Base-by-base conservation (phyloP, 2,329 filamentous ascomycete genomes). In the Aspergillus clavatus region DNA sequence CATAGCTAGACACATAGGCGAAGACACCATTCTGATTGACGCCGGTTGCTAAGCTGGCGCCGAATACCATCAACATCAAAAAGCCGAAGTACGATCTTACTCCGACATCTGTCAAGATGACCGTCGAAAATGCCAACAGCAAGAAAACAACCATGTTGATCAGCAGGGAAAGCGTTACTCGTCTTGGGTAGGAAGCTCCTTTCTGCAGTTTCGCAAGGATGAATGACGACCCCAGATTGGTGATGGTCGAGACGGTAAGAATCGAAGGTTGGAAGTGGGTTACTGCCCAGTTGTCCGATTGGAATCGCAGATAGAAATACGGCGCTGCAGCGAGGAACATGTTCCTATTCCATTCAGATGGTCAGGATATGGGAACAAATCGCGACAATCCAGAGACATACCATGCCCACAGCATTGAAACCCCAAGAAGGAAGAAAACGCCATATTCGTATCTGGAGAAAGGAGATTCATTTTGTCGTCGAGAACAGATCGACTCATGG, bases 381-480 rank as follows among this genome's bases (percentile, higher is more conserved):
- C 16, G 14, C 16, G 8, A 7, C 8, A 24, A 40, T 23, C 16
- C 18, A 22, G 23, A 14, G 45, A 59, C 80, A 56, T 79, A 94
- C 91, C 91, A 97, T 44, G 91, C 89, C 91, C 91, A 97, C 36
- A 97, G 77, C 93, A 97, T 97, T 42, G 90, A 87, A 45, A 95
- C 77, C 40, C 93, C 93, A 21, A 97, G 74, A 40, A 95, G 72
- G 45, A 86, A 74, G 68, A 97, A 97, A 62, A 95, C 84, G 57
- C 71, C 73, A 69, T 97, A 98, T 65, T 94, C 87, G 27, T 87
- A 62, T 82, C 86, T 89, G 51, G 89, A 95, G 71, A 95, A 95
- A 1, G 52, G 56, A 28, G 54, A 27, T 26, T 42, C 48, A 6
- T 53, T 41, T 14, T 40, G 46, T 28, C 14, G 23, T 35, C 46